phyloP scores from a whole-genome alignment of 169 alveolate genomes.

The Cytauxzoon felis region DNA sequence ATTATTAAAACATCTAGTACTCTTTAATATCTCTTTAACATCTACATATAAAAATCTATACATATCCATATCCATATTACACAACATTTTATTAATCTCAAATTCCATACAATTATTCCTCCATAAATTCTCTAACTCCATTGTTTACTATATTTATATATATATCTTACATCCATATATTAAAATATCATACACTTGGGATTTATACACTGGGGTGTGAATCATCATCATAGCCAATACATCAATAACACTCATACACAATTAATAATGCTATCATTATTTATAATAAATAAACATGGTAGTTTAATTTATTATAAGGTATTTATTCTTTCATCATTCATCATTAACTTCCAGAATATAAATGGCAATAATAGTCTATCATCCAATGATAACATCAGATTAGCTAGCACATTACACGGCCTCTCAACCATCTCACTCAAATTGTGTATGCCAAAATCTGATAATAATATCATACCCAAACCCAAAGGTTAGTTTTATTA shows the following conservation, averaged over 20 bases:
- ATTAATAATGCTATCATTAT: constrained; percentile 73
- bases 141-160: not conserved
- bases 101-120: constrained; percentile 44
- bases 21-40: constrained; percentile 18
- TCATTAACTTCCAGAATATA: constrained; percentile 69
- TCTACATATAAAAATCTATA: constrained; percentile 7
- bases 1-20: constrained; percentile 32
- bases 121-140: constrained; percentile 39
- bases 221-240: not conserved
- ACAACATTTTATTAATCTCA: constrained; percentile 18
- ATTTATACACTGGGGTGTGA: not conserved
- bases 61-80: not conserved
- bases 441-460: constrained; percentile 68
- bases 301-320: constrained; percentile 88
- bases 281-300: constrained; percentile 89
- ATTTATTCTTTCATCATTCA: not conserved
- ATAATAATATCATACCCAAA: constrained; percentile 15
- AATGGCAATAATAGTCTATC: constrained; percentile 78
- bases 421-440: constrained; percentile 87
- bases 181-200: no score
- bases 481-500: constrained; percentile 42
- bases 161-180: no score
- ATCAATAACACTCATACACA: not conserved
- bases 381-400: constrained; percentile 86
- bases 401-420: constrained; percentile 93